Evolutionary conservation across 2,329 filamentous ascomycete genomes (phyloP).

Genomic region (Colletotrichum karsti): DNA sequence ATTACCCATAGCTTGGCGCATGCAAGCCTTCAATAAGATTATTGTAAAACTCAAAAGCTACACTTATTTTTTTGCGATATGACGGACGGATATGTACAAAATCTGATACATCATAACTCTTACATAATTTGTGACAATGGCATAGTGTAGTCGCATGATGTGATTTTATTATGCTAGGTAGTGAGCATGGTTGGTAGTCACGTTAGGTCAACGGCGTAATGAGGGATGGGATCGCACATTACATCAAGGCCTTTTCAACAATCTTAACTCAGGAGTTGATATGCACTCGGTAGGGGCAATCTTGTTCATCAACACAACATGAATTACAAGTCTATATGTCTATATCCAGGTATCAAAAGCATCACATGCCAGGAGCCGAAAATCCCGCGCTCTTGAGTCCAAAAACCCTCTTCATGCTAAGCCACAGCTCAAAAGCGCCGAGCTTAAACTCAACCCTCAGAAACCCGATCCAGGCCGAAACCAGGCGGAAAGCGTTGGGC

Average conservation of each 20-base stretch:
- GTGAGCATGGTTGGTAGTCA: no score
- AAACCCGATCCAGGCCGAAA: constrained; percentile 66
- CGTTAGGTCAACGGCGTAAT: no score
- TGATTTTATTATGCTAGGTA: no score
- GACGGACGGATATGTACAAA: no score
- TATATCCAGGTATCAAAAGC: constrained; percentile 11
- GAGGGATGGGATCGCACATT: no score
- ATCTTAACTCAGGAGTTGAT: no score
- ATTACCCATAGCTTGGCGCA: background rate
- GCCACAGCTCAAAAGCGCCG: constrained; percentile 69
- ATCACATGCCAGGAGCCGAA: constrained; percentile 20
- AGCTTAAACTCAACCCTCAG: constrained; percentile 70
- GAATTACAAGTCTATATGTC: constrained; percentile 22
- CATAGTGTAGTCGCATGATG: no score
- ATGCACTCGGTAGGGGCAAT: no score
- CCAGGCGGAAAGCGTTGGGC: constrained; percentile 59
- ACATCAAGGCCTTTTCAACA: no score
- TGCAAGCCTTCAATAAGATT: background rate
- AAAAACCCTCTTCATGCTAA: constrained; percentile 60
- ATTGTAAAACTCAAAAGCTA: background rate
- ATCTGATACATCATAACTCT: no score
- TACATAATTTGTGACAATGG: no score
- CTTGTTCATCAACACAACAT: background rate
- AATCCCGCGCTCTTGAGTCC: constrained; percentile 36
- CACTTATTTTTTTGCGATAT: no score